Conservation (phyloP, 2,329 filamentous ascomycete species). For the Teratosphaeria pseudoeucalypti region DNA sequence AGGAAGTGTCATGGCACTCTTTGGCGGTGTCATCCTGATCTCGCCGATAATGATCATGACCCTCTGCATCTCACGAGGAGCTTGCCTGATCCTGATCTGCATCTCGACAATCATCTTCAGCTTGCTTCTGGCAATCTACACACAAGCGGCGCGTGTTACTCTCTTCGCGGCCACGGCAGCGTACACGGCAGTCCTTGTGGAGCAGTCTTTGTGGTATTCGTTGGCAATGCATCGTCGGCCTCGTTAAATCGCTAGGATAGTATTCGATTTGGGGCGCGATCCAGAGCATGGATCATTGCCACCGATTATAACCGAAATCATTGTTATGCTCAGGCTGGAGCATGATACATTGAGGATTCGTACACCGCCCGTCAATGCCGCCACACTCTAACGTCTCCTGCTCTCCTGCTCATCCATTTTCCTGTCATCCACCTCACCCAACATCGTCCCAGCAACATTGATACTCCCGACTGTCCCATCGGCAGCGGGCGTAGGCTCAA, state of each 20-base stretch:
- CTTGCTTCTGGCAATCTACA: background rate
- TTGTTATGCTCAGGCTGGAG: no score
- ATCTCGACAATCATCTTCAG: background rate
- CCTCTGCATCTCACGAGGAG: background rate
- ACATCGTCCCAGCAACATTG: constrained; percentile 79
- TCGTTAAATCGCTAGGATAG: background rate
- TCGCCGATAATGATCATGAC: background rate
- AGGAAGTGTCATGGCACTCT: background rate
- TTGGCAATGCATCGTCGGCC: background rate
- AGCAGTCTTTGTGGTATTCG: background rate
- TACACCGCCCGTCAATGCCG: no score
- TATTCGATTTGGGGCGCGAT: no score
- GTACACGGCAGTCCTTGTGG: background rate
- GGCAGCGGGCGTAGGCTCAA: constrained; percentile 57
- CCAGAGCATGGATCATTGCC: no score
- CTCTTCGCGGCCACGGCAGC: background rate
- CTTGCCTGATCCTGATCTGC: background rate
- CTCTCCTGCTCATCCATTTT: constrained; percentile 46
- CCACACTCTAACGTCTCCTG: constrained; percentile 7
- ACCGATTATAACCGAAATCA: no score
- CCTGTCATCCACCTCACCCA: constrained; percentile 57
- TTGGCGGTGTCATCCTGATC: background rate
- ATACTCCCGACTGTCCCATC: constrained; percentile 67
- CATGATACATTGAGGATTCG: no score
- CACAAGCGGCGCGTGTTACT: background rate